Conservation (phyloP, 305 asterid genomes). For the Rubia tinctorum region DNA sequence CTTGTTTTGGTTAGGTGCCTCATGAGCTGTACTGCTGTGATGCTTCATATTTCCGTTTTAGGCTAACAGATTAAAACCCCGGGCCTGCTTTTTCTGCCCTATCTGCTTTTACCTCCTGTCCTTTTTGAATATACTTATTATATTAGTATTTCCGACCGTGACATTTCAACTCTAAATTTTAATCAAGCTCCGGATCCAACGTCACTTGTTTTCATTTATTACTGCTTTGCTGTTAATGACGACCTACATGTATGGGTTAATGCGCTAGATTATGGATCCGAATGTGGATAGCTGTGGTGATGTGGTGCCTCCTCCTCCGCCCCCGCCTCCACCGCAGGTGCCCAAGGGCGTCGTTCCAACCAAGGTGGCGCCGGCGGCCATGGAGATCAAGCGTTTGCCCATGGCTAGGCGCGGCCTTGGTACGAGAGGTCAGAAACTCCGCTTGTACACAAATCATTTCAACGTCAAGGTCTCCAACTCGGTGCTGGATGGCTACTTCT, state of each 20-base stretch:
- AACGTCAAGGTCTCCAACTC: not conserved
- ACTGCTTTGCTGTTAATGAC: too few species aligned
- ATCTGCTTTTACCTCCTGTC: not conserved
- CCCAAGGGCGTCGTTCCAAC: not conserved
- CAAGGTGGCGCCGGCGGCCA: not conserved
- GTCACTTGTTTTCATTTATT: too few species aligned
- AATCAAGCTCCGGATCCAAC: not conserved
- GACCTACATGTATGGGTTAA: too few species aligned
- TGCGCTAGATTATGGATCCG: not conserved
- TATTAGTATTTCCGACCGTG: not conserved
- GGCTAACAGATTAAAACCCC: too few species aligned
- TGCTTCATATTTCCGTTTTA: too few species aligned
- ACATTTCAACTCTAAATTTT: not conserved
- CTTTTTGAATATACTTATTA: too few species aligned
- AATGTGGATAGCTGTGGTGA: not conserved
- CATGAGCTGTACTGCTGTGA: too few species aligned
- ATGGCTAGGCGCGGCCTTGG: constrained; percentile 2
- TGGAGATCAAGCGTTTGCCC: not conserved
- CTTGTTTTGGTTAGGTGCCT: too few species aligned
- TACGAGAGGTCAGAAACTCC: not conserved
- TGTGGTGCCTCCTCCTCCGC: not conserved
- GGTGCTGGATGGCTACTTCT: not conserved
- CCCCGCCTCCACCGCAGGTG: not conserved
- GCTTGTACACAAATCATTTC: not conserved
- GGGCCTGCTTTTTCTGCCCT: not conserved